Conservation (phyloP, 2,329 filamentous ascomycete genomes). For the Cladosporium sp. region DNA sequence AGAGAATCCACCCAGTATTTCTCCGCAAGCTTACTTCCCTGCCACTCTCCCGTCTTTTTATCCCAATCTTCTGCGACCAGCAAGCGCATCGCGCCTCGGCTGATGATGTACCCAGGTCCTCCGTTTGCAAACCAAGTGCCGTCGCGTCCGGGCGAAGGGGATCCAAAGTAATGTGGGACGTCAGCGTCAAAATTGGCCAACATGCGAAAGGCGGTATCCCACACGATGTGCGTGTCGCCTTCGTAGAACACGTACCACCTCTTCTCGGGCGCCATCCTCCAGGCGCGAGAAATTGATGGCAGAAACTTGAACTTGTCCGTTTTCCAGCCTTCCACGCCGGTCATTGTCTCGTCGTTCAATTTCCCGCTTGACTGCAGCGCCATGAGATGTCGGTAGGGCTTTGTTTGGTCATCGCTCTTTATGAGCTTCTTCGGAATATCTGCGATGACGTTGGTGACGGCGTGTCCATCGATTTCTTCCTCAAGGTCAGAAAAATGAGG, state of each 20-base stretch:
- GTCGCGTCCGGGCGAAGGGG: slow-evolving; percentile 39
- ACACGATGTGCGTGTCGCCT: slow-evolving; percentile 47
- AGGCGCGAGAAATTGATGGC: slow-evolving; percentile 48
- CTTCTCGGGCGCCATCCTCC: slow-evolving; percentile 42
- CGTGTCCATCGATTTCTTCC: slow-evolving; percentile 38
- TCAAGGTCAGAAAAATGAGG: slow-evolving; percentile 49
- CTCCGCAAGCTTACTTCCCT: slow-evolving; percentile 31
- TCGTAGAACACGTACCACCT: slow-evolving; percentile 53
- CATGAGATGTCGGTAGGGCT: not conserved
- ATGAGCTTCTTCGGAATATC: slow-evolving; percentile 1
- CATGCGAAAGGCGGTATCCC: slow-evolving; percentile 42
- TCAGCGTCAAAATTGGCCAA: slow-evolving; percentile 43
- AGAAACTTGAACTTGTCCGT: slow-evolving; percentile 54
- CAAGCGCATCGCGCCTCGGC: slow-evolving; percentile 42
- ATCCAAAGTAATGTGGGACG: slow-evolving; percentile 44
- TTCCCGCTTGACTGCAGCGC: slow-evolving; percentile 14
- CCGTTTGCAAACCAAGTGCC: slow-evolving; percentile 46
- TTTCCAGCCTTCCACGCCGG: slow-evolving; percentile 39
- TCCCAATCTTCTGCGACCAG: slow-evolving; percentile 29
- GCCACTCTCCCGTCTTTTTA: slow-evolving; percentile 34
- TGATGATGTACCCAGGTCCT: slow-evolving; percentile 47
- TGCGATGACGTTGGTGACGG: slow-evolving; percentile 19
- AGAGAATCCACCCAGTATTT: slow-evolving; percentile 38
- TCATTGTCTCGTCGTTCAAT: slow-evolving; percentile 4
- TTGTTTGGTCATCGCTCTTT: not conserved